phyloP scores from a whole-genome alignment of 1,284 basidiomycete genomes.

The Gomphus sp. region DNA sequence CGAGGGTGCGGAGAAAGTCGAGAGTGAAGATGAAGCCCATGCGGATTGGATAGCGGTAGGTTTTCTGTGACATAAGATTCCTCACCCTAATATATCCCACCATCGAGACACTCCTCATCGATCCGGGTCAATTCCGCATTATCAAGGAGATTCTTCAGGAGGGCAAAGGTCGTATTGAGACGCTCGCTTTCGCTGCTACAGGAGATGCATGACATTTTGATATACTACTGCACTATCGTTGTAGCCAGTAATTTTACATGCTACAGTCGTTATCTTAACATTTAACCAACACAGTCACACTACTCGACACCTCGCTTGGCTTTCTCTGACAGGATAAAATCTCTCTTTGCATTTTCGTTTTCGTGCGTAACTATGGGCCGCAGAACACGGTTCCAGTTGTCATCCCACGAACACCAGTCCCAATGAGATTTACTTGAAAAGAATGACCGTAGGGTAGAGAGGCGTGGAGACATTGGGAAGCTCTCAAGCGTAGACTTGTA shows the following conservation, averaged over 20 bases:
- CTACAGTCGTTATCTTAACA: not conserved
- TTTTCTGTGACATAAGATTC: slow-evolving; percentile 12
- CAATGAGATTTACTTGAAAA: slow-evolving; percentile 25
- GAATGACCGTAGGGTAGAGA: slow-evolving; percentile 41
- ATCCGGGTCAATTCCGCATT: slow-evolving; percentile 84
- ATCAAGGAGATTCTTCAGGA: slow-evolving; percentile 89
- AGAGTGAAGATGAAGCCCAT: slow-evolving; percentile 68
- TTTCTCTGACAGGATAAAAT: not conserved
- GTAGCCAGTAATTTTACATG: not conserved
- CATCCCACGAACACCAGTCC: slow-evolving; percentile 73
- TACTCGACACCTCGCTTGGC: not conserved
- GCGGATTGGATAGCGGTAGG: slow-evolving; percentile 87
- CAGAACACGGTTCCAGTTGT: slow-evolving; percentile 73
- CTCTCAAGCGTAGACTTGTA: slow-evolving; percentile 45
- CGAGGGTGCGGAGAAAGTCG: slow-evolving; percentile 73
- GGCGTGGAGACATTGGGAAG: slow-evolving; percentile 47
- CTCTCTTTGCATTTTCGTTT: slow-evolving; percentile 23
- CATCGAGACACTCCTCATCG: slow-evolving; percentile 77
- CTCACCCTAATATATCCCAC: slow-evolving; percentile 7
- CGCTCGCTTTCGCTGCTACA: slow-evolving; percentile 63
- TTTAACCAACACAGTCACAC: not conserved
- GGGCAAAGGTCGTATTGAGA: slow-evolving; percentile 77
- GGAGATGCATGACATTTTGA: slow-evolving; percentile 20
- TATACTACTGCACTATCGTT: not conserved
- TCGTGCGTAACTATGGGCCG: slow-evolving; percentile 52